A percentile compares a stretch with the other conserved stretches of the same genome.
These are phyloP conservation scores for Magnolia changhungtana DNA, from an alignment of 164 flowering plant genomes.

Conservation along the genomic window DNA sequence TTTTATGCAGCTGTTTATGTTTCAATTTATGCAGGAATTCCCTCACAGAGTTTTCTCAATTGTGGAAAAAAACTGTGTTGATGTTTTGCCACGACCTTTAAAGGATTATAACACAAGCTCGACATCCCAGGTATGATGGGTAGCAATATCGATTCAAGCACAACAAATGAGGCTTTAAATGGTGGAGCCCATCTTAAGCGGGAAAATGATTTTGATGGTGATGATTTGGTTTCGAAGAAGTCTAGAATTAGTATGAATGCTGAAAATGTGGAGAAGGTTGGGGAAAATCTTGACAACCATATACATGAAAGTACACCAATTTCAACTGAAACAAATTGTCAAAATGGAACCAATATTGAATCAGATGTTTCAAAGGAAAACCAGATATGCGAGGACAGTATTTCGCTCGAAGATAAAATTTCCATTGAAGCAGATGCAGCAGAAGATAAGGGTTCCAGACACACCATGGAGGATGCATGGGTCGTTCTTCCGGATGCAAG, in stretches of 20 bases:
- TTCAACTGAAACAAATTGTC: conserved; percentile 1
- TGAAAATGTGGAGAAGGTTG: conserved; percentile 13
- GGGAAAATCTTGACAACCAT: conserved; percentile 4
- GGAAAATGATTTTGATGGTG: conserved; percentile 11
- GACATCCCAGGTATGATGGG: conserved; percentile 5
- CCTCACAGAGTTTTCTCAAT: not conserved
- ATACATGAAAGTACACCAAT: conserved; percentile 1
- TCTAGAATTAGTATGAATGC: conserved; percentile 14
- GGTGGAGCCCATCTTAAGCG: conserved; percentile 16
- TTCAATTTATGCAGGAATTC: not conserved
- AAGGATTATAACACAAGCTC: not conserved
- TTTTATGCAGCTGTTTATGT: no score
- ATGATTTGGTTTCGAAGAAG: conserved; percentile 16
- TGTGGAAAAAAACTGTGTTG: not conserved
- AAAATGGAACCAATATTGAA: not conserved
- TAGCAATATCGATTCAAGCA: conserved; percentile 2
- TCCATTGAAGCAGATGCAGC: conserved; percentile 70
- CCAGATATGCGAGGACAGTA: conserved; percentile 8
- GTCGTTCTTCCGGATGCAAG: conserved; percentile 61
- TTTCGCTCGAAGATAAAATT: conserved; percentile 1
- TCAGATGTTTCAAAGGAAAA: conserved; percentile 2
- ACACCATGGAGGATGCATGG: conserved; percentile 86
- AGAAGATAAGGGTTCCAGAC: conserved; percentile 88
- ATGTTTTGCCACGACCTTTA: not conserved
- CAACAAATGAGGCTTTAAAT: conserved; percentile 1